A percentile compares a stretch with the other conserved stretches of the same genome.
phyloP scores from a whole-genome alignment of 257 asterid genomes.

The Ophiorrhiza pumila region DNA sequence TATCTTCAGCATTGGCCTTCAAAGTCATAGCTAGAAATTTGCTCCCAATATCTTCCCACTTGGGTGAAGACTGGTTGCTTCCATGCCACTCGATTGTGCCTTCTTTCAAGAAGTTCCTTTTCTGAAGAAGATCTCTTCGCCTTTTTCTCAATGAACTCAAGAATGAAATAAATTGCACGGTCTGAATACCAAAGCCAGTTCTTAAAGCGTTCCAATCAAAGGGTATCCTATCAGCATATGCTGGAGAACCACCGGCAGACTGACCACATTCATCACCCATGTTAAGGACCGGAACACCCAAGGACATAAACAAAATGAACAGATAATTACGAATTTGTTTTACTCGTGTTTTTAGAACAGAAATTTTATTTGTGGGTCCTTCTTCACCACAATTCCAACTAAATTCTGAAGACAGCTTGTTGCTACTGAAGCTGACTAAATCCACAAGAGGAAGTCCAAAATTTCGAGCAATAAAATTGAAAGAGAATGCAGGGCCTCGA shows the following conservation, averaged over 20 bases:
- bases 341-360: conserved; percentile 64
- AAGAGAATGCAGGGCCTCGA: conserved; percentile 81
- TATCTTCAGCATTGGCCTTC: conserved; percentile 36
- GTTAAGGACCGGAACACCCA: conserved; percentile 89
- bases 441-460: conserved; percentile 78
- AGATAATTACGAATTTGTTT: conserved; percentile 79
- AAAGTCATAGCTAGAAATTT: conserved; percentile 70
- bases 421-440: conserved; percentile 73
- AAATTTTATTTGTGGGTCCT: conserved; percentile 60
- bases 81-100: conserved; percentile 77
- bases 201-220: conserved; percentile 62
- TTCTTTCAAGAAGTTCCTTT: conserved; percentile 48
- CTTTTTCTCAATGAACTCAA: conserved; percentile 57
- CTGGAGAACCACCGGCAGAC: conserved; percentile 58
- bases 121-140: conserved; percentile 75
- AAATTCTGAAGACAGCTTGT: conserved; percentile 42
- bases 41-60: conserved; percentile 65
- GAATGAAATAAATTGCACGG: conserved; percentile 57
- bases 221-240: conserved; percentile 44
- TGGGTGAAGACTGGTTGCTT: conserved; percentile 46
- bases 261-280: conserved; percentile 98
- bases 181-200: conserved; percentile 61
- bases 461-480: conserved; percentile 69
- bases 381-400: conserved; percentile 98
- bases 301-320: conserved; percentile 65